Evolutionary conservation across 2,329 filamentous ascomycete species (phyloP).

Genomic region (Fusarium compactum): DNA sequence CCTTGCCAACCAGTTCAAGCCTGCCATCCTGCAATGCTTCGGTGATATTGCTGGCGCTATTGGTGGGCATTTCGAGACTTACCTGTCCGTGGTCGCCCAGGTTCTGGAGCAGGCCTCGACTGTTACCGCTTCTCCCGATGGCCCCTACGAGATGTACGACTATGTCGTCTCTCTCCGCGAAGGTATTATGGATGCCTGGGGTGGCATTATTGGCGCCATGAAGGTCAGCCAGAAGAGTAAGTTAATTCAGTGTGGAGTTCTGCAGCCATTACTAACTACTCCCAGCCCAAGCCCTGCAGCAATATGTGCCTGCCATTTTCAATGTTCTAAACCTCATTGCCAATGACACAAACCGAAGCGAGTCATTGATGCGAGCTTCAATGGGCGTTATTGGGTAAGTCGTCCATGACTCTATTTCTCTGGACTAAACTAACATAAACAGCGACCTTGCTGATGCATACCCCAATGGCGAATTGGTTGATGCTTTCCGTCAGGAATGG

Average conservation of each 20-base stretch:
- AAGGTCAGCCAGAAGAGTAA: conserved; percentile 82
- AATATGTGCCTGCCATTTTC: conserved; percentile 88
- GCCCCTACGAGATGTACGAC: conserved; percentile 94
- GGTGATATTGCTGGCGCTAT: conserved; percentile 98
- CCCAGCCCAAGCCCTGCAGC: conserved; percentile 76
- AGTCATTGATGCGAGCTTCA: conserved; percentile 89
- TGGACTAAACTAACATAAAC: conserved; percentile 24
- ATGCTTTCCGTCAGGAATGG: conserved; percentile 92
- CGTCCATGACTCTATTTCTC: neutral
- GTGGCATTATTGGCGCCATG: conserved; percentile 95
- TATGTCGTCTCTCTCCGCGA: conserved; percentile 95
- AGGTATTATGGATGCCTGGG: conserved; percentile 99
- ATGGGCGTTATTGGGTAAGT: conserved; percentile 97
- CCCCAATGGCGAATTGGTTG: conserved; percentile 86
- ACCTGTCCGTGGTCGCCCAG: conserved; percentile 90
- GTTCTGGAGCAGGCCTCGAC: conserved; percentile 93
- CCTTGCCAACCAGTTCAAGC: conserved; percentile 97
- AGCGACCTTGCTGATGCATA: conserved; percentile 96
- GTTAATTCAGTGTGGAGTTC: conserved; percentile 49
- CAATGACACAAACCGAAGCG: conserved; percentile 87
- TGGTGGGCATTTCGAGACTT: conserved; percentile 89
- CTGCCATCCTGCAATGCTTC: conserved; percentile 96
- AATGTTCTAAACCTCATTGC: conserved; percentile 84
- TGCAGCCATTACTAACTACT: conserved; percentile 44
- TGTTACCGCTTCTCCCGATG: conserved; percentile 82